Evolutionary conservation across 1,284 basidiomycete species (phyloP).

Genomic region (Sanghuangporus sanghuang): DNA sequence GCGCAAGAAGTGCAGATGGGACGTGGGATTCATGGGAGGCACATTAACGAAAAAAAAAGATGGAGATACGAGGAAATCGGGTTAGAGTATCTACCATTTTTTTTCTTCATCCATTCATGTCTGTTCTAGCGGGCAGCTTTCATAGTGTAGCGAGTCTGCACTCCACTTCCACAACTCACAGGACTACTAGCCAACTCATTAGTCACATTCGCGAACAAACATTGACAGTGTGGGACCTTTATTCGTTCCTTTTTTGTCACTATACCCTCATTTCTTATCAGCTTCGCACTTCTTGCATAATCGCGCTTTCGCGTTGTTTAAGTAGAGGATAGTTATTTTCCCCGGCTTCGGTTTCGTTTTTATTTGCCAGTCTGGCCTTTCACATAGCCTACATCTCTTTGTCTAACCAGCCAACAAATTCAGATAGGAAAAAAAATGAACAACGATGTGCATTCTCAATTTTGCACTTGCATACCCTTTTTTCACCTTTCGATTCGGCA

Average conservation of each 20-base stretch:
- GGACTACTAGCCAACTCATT: neutral
- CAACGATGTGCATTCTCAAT: neutral
- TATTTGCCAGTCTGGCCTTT: neutral
- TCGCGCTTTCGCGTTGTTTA: neutral
- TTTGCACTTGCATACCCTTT: too few species aligned
- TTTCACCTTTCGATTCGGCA: too few species aligned
- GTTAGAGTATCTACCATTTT: neutral
- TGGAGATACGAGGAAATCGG: neutral
- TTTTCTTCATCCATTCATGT: neutral
- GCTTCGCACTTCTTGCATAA: neutral
- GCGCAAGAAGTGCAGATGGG: conserved; percentile 7
- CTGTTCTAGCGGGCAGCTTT: too few species aligned
- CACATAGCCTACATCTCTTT: too few species aligned
- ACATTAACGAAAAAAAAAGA: neutral
- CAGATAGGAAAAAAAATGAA: neutral
- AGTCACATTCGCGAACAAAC: neutral
- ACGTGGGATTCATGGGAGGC: conserved; percentile 15
- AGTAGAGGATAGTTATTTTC: neutral
- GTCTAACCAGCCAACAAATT: too few species aligned
- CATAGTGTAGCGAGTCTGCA: neutral
- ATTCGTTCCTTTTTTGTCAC: neutral
- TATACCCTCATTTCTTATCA: neutral
- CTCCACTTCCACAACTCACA: neutral
- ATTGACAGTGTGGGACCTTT: neutral
- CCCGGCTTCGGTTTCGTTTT: neutral